A percentile compares a stretch with the other conserved stretches of the same genome.
Conservation (phyloP, 2,329 filamentous ascomycete species). For the Annulohypoxylon truncatum region DNA sequence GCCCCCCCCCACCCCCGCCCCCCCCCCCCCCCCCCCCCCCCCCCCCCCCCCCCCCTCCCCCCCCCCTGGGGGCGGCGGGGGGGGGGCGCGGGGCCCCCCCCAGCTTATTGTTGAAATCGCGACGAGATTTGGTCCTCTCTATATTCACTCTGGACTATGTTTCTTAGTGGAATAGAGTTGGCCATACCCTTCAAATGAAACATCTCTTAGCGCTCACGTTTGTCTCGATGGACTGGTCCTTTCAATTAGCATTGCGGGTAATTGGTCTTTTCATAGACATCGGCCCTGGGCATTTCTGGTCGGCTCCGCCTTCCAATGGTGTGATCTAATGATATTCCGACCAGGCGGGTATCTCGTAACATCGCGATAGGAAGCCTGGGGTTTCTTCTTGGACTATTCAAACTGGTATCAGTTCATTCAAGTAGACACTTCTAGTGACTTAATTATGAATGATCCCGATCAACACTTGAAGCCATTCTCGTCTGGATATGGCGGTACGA, state of each 20-base stretch:
- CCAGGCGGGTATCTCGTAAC: conserved; percentile 5
- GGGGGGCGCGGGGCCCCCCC: too few species aligned
- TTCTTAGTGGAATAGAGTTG: too few species aligned
- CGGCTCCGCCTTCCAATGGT: conserved; percentile 22
- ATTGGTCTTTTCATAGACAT: conserved; percentile 23
- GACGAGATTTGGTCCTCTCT: neutral
- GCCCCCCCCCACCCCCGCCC: too few species aligned
- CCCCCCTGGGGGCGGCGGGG: too few species aligned
- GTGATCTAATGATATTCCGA: conserved; percentile 35
- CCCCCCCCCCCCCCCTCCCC: too few species aligned
- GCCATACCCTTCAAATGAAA: too few species aligned
- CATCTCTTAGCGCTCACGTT: neutral
- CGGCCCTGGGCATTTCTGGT: conserved; percentile 24
- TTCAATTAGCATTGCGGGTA: conserved; percentile 19
- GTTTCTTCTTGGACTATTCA: neutral
- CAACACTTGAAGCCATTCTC: neutral
- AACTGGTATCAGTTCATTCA: neutral
- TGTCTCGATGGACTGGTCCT: conserved; percentile 1
- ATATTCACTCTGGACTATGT: neutral
- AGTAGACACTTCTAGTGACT: neutral
- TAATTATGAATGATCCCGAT: neutral
- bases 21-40: too few species aligned
- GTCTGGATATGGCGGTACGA: neutral
- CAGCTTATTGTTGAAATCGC: too few species aligned
- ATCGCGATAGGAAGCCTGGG: neutral